Evolutionary conservation across 1,284 basidiomycete genomes (phyloP), one percentile per base, ranked within the genome.

Genomic region (Coriolopsis trogii): DNA sequence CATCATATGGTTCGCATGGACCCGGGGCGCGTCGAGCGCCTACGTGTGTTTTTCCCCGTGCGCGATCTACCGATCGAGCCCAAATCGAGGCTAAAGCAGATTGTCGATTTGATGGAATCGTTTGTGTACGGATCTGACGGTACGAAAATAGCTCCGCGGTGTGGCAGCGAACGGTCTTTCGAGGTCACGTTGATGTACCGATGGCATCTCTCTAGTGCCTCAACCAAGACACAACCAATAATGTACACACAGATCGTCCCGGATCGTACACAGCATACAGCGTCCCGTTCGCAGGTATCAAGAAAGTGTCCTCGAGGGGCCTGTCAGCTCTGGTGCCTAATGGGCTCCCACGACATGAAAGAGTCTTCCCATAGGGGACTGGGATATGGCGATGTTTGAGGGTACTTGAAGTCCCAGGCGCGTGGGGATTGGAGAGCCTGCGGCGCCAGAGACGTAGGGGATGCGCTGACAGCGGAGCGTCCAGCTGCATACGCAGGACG

Each of bases 261-360:
- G 38, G 37, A 39, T 48, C 33, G 18, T 43, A 36, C 42, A 49
- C 43, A 16, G n/a, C 1, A 49, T 56, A 47, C 29, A 24, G n/a
- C 23, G n/a, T 44, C 47, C n/a, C n/a, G n/a, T n/a, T n/a, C n/a
- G n/a, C n/a, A n/a, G n/a, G n/a, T n/a, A n/a, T n/a, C n/a, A n/a
- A n/a, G n/a, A n/a, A n/a, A n/a, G n/a, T n/a, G n/a, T n/a, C n/a
- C n/a, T n/a, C n/a, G n/a, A n/a, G 44, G 29, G 52, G 46, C 60
- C 63, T 58, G 8, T 61, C 57, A 9, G 50, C 34, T n/a, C 26
- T 63, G 56, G 46, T 66, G 69, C 34, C 64, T 63, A 29, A 69
- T 59, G 24, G 73, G 72, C 53, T 73, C 69, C 77, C 75, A 78
- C 37, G 71, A 73, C 74, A 76, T 77, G 54, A 79, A 76, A 1